A percentile compares a stretch with the other conserved stretches of the same genome.
These are phyloP conservation scores for Diddensiella santjacobensis DNA, from an alignment of 805 yeast genomes.

Conservation along the genomic window DNA sequence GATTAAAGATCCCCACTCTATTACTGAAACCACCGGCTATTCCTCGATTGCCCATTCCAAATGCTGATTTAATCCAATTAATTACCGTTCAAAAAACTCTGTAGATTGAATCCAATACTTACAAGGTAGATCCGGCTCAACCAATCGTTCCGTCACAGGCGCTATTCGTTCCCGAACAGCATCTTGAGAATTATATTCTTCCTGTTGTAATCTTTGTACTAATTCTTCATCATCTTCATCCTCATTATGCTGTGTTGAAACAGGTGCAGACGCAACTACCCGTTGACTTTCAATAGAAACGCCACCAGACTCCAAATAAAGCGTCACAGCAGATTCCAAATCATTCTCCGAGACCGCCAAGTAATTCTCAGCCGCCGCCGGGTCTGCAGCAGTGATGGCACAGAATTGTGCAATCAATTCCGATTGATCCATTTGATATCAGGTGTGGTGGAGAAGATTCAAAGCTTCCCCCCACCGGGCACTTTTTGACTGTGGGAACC, in stretches of 20 bases:
- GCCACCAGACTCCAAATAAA: constrained; percentile 64
- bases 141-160: constrained; percentile 72
- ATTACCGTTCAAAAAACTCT: too few species aligned
- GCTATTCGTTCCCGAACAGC: constrained; percentile 75
- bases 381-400: constrained; percentile 78
- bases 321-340: constrained; percentile 77
- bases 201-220: constrained; percentile 27
- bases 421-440: constrained; percentile 27
- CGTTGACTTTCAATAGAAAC: constrained; percentile 29
- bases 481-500: too few species aligned
- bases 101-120: background rate
- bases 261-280: constrained; percentile 8
- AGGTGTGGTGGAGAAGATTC: too few species aligned
- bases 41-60: constrained; percentile 3
- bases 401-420: constrained; percentile 61
- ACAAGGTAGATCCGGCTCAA: constrained; percentile 41
- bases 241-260: background rate
- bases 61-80: background rate
- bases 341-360: constrained; percentile 74
- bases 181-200: constrained; percentile 30
- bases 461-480: too few species aligned
- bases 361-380: constrained; percentile 66
- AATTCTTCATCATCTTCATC: constrained; percentile 21
- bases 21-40: constrained; percentile 16
- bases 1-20: constrained; percentile 52